phyloP scores from a whole-genome alignment of 164 flowering plant species.

The Litsea cubeba region DNA sequence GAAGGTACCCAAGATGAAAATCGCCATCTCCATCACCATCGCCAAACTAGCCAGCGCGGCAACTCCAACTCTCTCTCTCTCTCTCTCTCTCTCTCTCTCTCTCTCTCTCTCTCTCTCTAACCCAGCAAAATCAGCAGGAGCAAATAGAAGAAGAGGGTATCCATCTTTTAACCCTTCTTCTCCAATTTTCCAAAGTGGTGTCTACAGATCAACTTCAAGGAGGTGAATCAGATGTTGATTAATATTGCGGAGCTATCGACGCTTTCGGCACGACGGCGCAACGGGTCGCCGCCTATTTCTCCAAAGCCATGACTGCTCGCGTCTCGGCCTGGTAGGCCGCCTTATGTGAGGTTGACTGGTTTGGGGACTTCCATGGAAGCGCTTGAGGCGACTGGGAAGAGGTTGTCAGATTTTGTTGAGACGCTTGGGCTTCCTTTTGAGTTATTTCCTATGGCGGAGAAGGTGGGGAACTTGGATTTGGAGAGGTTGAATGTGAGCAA shows the following conservation, averaged over 20 bases:
- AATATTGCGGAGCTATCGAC: slow-evolving; percentile 83
- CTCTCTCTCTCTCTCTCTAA: slow-evolving; percentile 10
- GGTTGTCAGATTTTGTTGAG: slow-evolving; percentile 80
- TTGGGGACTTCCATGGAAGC: slow-evolving; percentile 76
- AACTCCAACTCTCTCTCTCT: slow-evolving; percentile 1
- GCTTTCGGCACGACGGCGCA: slow-evolving; percentile 88
- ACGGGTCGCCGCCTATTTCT: slow-evolving; percentile 92
- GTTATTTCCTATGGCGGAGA: slow-evolving; percentile 76
- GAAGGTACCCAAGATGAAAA: slow-evolving; percentile 7
- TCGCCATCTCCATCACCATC: slow-evolving; percentile 1
- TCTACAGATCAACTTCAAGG: slow-evolving; percentile 68
- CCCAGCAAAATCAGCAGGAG: slow-evolving; percentile 16
- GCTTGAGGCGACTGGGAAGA: slow-evolving; percentile 85
- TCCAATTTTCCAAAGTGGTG: slow-evolving; percentile 91
- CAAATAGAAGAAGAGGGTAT: slow-evolving; percentile 82
- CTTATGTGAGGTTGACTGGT: slow-evolving; percentile 77
- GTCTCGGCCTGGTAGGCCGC: slow-evolving; percentile 85
- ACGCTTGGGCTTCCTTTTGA: slow-evolving; percentile 86
- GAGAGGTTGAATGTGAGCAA: slow-evolving; percentile 68
- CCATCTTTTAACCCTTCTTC: slow-evolving; percentile 75
- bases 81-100: background rate
- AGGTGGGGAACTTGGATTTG: slow-evolving; percentile 69
- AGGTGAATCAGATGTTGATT: slow-evolving; percentile 69
- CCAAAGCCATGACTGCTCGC: slow-evolving; percentile 93
- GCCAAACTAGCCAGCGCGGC: background rate